These are phyloP conservation scores for Sideroxylon spinosum DNA, from an alignment of 179 eudicot genomes.

Conservation along the genomic window DNA sequence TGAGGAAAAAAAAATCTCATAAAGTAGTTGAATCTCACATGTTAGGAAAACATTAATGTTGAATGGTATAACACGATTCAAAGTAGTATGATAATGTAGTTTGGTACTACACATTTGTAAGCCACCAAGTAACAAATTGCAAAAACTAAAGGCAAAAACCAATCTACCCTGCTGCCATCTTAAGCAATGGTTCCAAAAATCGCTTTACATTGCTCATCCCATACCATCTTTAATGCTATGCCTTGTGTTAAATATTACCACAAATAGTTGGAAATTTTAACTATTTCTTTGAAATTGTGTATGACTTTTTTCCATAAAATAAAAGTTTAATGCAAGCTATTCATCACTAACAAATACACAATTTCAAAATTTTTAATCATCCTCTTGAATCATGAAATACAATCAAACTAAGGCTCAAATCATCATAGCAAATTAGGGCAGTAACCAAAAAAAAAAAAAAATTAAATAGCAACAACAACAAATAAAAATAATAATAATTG, in stretches of 20 bases:
- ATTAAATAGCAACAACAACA: no score
- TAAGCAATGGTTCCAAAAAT: not conserved
- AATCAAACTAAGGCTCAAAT: no score
- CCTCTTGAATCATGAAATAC: no score
- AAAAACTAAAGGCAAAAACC: not conserved
- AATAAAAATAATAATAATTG: no score
- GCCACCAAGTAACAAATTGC: not conserved
- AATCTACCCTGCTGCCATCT: not conserved
- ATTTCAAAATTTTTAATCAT: no score
- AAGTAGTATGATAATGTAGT: not conserved
- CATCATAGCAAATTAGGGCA: no score
- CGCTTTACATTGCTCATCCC: not conserved
- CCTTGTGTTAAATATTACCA: not conserved
- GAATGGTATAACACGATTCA: not conserved
- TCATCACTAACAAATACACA: no score
- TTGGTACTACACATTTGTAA: not conserved
- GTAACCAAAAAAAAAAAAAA: no score
- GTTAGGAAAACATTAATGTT: not conserved
- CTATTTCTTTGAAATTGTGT: not conserved
- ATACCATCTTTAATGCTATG: not conserved
- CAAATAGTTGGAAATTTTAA: not conserved
- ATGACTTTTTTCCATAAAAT: no score
- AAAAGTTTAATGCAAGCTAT: no score
- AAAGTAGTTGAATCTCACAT: not conserved
- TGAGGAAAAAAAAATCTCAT: no score